Conservation (phyloP, 768 basidiomycete species). For the Termitomyces sp. region DNA sequence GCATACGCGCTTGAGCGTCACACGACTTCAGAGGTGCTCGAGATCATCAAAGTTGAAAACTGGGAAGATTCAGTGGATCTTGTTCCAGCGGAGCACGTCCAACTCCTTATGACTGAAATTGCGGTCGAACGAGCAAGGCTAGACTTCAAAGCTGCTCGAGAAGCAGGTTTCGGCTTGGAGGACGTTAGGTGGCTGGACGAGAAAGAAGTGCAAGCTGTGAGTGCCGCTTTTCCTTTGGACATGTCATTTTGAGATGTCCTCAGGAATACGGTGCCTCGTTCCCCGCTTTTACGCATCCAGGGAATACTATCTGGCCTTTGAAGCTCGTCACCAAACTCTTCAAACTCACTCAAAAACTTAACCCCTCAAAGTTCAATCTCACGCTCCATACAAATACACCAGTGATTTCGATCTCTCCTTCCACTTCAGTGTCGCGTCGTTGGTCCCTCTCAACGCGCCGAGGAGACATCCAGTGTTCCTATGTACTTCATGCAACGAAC, state of each 20-base stretch:
- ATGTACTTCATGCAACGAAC: constrained; percentile 85
- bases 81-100: constrained; percentile 49
- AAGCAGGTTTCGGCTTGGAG: constrained; percentile 45
- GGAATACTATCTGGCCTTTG: constrained; percentile 71
- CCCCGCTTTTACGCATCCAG: constrained; percentile 47
- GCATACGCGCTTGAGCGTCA: constrained; percentile 53
- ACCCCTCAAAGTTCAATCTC: constrained; percentile 27
- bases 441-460: constrained; percentile 63
- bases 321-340: constrained; percentile 74
- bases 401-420: constrained; percentile 39
- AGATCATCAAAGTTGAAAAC: constrained; percentile 39
- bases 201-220: constrained; percentile 45
- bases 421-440: constrained; percentile 17
- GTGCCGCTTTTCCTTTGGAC: constrained; percentile 5
- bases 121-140: constrained; percentile 32
- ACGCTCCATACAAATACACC: constrained; percentile 71
- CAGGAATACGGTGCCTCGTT: constrained; percentile 42
- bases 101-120: constrained; percentile 41
- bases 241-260: neutral
- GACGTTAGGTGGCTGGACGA: constrained; percentile 40
- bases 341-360: constrained; percentile 27
- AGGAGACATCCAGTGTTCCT: constrained; percentile 54
- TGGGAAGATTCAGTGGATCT: constrained; percentile 55
- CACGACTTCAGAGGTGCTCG: constrained; percentile 43
- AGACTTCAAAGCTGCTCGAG: constrained; percentile 50